Evolutionary conservation across 2,329 filamentous ascomycete genomes (phyloP).

Genomic region (Apiospora arundinis): DNA sequence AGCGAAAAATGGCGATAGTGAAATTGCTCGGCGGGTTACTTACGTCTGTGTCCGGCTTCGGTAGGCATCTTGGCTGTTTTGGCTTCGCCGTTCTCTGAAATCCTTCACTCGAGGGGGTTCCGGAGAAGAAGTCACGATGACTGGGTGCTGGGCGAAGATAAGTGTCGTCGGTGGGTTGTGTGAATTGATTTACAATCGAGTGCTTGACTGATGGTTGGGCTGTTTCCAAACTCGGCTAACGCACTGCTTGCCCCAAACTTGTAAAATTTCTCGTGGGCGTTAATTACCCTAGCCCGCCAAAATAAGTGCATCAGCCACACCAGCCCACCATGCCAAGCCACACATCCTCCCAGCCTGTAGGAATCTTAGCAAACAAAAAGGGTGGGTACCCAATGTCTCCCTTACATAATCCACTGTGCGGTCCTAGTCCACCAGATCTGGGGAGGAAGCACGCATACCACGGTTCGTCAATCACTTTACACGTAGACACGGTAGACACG

Average conservation of each 20-base stretch:
- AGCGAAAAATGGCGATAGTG: constrained; percentile 12
- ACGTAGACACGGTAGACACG: too few relatives aligned
- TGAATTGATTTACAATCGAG: constrained; percentile 24
- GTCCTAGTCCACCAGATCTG: background rate
- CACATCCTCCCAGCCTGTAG: background rate
- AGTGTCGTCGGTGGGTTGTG: constrained; percentile 48
- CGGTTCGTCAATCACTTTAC: background rate
- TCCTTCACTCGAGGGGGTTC: constrained; percentile 46
- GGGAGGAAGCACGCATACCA: background rate
- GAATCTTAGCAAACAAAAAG: background rate
- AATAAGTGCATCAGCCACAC: background rate
- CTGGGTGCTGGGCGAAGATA: constrained; percentile 43
- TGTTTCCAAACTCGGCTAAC: constrained; percentile 18
- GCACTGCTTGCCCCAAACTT: constrained; percentile 18
- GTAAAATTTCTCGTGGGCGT: constrained; percentile 19
- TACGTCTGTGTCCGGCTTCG: constrained; percentile 87
- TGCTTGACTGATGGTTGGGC: constrained; percentile 19
- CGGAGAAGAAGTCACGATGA: constrained; percentile 52
- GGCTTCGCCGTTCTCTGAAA: constrained; percentile 54
- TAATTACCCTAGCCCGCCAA: constrained; percentile 16
- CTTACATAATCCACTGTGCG: background rate
- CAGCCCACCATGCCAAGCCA: background rate
- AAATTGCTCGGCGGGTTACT: constrained; percentile 51
- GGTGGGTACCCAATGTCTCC: background rate
- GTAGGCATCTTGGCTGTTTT: constrained; percentile 80